Evolutionary conservation across 371 early-diverging fungal genomes (phyloP), one percentile per base, ranked within the genome.

Genomic region (Mucor circinelloides): DNA sequence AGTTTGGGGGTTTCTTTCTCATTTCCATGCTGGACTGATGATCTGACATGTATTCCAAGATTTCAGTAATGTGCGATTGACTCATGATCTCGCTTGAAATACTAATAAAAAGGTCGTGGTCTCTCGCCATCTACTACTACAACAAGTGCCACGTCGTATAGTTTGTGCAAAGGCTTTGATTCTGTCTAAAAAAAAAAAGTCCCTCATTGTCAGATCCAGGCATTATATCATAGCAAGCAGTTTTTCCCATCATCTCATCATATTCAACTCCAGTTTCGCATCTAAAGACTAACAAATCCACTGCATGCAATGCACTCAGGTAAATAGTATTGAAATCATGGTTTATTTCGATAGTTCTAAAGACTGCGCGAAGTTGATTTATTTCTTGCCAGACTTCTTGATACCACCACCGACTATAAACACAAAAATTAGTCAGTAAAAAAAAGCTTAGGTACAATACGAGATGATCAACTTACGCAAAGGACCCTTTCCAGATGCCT

Each of bases 311-410:
- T 40, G 17, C 17, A 3, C 5, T 17, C 40, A 40, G 17, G 40
- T 17, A 1, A 17, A 40, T 40, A 9, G 6, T 4, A 10, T 40
- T 40, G 17, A 40, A 40, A 40, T 40, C 40, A 46, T 19, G 46
- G 52, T 52, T 52, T 52, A 52, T 52, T 52, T 52, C 15, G 25
- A 15, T 27, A 25, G 27, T 10, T 52, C 12, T 3, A 21, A 27
- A 27, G 15, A 27, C 27, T 52, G 13, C 12, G 25, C 12, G 12
- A 52, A 27, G n/a, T 1, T 2, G 0, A 21, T 25, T 86, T 89
- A 89, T 86, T 91, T 91, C 85, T 90, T 90, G 69, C 91, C 91
- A 63, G 88, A 88, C 85, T 91, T 91, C 81, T 91, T 91, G 73
- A 91, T 91, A 59, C 91, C 91, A 71, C 91, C 91, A 60, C 85